Conservation (phyloP, 345 rosid genomes). For the Eucalyptus pauciflora region DNA sequence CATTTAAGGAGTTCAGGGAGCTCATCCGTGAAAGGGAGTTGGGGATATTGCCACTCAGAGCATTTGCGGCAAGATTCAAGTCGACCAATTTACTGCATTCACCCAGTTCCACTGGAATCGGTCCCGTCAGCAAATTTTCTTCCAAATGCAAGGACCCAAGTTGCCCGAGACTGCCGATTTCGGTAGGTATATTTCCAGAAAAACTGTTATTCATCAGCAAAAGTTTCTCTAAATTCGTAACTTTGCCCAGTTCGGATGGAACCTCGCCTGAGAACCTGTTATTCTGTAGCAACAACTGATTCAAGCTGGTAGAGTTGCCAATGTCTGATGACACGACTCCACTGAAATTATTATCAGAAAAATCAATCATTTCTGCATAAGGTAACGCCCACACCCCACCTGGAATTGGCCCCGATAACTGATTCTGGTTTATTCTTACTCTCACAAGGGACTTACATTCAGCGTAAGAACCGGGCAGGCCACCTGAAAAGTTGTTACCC, state of each 20-base stretch:
- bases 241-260: slow-evolving; percentile 49
- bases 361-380: slow-evolving; percentile 43
- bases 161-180: slow-evolving; percentile 39
- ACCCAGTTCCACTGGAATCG: slow-evolving; percentile 40
- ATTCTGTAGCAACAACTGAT: slow-evolving; percentile 42
- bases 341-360: slow-evolving; percentile 51
- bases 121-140: slow-evolving; percentile 47
- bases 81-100: slow-evolving; percentile 52
- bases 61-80: slow-evolving; percentile 63
- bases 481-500: slow-evolving; percentile 56
- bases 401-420: slow-evolving; percentile 44
- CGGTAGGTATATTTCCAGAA: slow-evolving; percentile 47
- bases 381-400: slow-evolving; percentile 68
- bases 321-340: slow-evolving; percentile 48
- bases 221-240: slow-evolving; percentile 46
- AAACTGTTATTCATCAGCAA: slow-evolving; percentile 42
- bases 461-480: slow-evolving; percentile 48
- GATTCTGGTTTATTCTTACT: slow-evolving; percentile 50
- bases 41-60: slow-evolving; percentile 50
- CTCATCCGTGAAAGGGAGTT: slow-evolving; percentile 18
- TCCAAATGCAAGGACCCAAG: slow-evolving; percentile 67
- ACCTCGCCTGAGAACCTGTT: slow-evolving; percentile 61
- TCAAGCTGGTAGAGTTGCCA: slow-evolving; percentile 29
- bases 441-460: slow-evolving; percentile 53
- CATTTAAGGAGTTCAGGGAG: slow-evolving; percentile 67